Conservation (phyloP, 768 basidiomycete genomes). For the Neoboletus magnificus region DNA sequence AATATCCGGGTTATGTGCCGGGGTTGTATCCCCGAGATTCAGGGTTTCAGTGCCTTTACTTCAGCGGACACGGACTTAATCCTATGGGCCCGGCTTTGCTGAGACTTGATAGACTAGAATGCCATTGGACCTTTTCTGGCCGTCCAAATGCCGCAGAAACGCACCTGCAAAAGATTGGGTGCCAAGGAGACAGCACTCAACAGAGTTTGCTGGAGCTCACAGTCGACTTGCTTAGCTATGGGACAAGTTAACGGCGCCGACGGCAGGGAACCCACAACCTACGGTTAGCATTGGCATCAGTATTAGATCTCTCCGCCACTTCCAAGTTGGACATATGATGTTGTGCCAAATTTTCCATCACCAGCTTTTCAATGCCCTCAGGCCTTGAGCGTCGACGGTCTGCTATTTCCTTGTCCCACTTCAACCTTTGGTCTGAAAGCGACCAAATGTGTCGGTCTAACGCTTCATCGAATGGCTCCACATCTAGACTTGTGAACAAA, state of each 20-base stretch:
- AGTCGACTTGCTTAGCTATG: constrained; percentile 22
- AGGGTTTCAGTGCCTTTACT: constrained; percentile 49
- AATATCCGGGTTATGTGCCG: neutral
- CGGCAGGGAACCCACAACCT: neutral
- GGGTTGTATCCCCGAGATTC: constrained; percentile 11
- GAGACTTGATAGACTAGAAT: constrained; percentile 43
- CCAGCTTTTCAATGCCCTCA: constrained; percentile 42
- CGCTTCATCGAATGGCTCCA: constrained; percentile 82
- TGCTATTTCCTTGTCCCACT: constrained; percentile 72
- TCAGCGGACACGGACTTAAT: constrained; percentile 46
- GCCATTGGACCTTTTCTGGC: neutral
- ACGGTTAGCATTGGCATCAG: constrained; percentile 8
- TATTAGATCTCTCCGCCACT: constrained; percentile 9
- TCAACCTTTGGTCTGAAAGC: constrained; percentile 66
- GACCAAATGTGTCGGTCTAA: constrained; percentile 83
- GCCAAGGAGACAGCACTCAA: constrained; percentile 39
- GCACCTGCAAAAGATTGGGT: constrained; percentile 52
- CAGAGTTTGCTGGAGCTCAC: constrained; percentile 25
- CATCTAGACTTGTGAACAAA: constrained; percentile 39
- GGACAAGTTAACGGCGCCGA: constrained; percentile 1
- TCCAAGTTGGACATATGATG: constrained; percentile 33
- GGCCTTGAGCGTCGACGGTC: constrained; percentile 65
- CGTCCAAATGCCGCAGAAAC: constrained; percentile 4
- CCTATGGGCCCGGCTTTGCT: constrained; percentile 49
- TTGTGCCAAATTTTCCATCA: constrained; percentile 38